Base-by-base conservation (phyloP, 169 alveolate species). In the Amoebophrya sp. region DNA sequence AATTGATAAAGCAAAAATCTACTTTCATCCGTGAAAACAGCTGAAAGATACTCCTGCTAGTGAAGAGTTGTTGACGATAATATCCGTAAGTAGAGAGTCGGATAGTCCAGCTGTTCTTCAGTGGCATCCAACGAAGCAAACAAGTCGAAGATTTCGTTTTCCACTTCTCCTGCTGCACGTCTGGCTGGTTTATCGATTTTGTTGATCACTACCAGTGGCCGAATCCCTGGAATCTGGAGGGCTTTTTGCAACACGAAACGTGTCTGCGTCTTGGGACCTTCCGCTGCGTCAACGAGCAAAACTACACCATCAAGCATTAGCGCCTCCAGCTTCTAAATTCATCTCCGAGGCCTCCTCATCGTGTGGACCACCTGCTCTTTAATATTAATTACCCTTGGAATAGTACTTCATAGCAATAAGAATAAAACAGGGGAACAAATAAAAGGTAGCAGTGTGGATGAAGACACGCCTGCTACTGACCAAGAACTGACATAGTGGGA, bases 221-320 rank as follows among this genome's bases (percentile, higher is more conserved):
- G 23, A 3, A 89, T 41, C 18, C 94, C 93, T 2, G 93, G 92
- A 53, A 93, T 93, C 91, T 93, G 91, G 34, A 96, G 92, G 0
- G 98, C 97, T 92, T 97, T 96, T 94, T 96, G 91, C 38, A 97
- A 95, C 36, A 97, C 98, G 90, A 95, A 96, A 90, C 96, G 94
- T 2, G 94, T 93, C 89, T 93, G 94, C 78, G 93, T 90, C 90
- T 92, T 89, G 33, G 94, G 93, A 2, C 94, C 95, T 93, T 98
- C 99, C 89, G 98, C 98, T 26, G 98, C 98, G 93, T 98, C 98
- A 29, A 98, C 98, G 47, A 98, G 97, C 40, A 98, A 95, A 89
- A 98, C 96, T n/a, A 98, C 99, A 38, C 99, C 99, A 95, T 98
- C 99, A 41, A 98, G 99, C 95, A 98, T 96, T 91, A 94, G 92